phyloP scores from a whole-genome alignment of 2,329 filamentous ascomycete species.

The Fusarium sp. region DNA sequence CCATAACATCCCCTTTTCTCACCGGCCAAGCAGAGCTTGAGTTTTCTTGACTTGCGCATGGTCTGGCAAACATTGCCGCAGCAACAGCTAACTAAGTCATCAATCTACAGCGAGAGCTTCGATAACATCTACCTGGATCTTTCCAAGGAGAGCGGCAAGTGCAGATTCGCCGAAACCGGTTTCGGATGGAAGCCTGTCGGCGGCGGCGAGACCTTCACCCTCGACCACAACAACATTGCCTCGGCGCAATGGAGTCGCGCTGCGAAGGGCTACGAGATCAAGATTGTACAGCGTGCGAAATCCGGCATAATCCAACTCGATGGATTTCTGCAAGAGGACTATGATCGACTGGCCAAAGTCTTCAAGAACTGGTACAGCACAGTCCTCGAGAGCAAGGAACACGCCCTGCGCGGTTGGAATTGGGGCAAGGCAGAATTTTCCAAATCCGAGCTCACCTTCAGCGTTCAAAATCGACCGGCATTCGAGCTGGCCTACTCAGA shows the following conservation, averaged over 20 bases:
- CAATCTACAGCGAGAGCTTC: conserved; percentile 80
- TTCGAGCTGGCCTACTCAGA: conserved; percentile 98
- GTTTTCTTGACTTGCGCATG: conserved; percentile 3
- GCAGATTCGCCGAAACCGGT: conserved; percentile 92
- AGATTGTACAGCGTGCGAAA: conserved; percentile 82
- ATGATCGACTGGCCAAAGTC: conserved; percentile 88
- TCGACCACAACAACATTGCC: conserved; percentile 87
- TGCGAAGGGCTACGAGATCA: conserved; percentile 91
- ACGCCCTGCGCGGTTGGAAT: conserved; percentile 96
- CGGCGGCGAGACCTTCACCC: conserved; percentile 92
- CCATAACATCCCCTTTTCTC: background rate
- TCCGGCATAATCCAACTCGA: conserved; percentile 92
- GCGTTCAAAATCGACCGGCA: conserved; percentile 94
- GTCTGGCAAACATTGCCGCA: conserved; percentile 16
- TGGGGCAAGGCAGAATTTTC: conserved; percentile 99
- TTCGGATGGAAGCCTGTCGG: conserved; percentile 93
- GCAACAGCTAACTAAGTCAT: conserved; percentile 33
- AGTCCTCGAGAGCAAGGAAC: conserved; percentile 90
- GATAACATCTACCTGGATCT: conserved; percentile 97
- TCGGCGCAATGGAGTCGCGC: conserved; percentile 95
- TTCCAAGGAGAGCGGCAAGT: conserved; percentile 91
- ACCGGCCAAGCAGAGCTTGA: background rate
- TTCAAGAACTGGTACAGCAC: conserved; percentile 99
- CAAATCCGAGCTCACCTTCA: conserved; percentile 95
- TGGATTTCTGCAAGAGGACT: conserved; percentile 94